A percentile compares a stretch with the other conserved stretches of the same genome.
phyloP scores from a whole-genome alignment of 176 grass and related monocot genomes.

The Leersia perrieri region DNA sequence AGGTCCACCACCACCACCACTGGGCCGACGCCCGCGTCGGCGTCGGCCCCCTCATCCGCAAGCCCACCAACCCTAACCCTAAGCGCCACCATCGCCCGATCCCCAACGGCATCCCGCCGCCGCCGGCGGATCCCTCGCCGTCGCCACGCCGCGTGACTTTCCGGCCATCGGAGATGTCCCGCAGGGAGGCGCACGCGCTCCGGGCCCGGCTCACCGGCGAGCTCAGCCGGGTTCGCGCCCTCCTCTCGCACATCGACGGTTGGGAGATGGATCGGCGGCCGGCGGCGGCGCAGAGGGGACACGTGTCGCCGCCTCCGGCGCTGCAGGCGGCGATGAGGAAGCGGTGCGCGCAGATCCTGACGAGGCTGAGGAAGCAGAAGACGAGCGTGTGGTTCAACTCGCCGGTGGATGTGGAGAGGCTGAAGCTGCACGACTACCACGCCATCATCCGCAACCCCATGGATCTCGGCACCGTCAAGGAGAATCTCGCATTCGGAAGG shows the following conservation, averaged over 20 bases:
- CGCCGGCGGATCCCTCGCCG: constrained; percentile 5
- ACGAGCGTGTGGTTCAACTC: constrained; percentile 73
- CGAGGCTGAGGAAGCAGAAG: constrained; percentile 65
- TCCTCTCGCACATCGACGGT: constrained; percentile 60
- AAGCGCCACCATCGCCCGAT: constrained; percentile 21
- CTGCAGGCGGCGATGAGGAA: constrained; percentile 51
- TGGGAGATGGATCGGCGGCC: constrained; percentile 16
- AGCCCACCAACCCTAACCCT: constrained; percentile 41
- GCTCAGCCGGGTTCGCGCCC: constrained; percentile 62
- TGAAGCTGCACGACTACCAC: constrained; percentile 81
- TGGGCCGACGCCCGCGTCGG: constrained; percentile 56
- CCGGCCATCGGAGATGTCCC: constrained; percentile 38
- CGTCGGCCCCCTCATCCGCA: constrained; percentile 57
- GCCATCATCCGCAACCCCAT: constrained; percentile 80
- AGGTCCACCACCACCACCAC: constrained; percentile 56
- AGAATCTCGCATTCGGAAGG: constrained; percentile 44
- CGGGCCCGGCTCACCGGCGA: constrained; percentile 63
- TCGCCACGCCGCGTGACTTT: constrained; percentile 37
- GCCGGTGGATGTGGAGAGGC: constrained; percentile 66
- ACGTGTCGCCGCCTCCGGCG: background rate
- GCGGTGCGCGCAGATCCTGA: constrained; percentile 70
- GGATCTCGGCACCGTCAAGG: constrained; percentile 93
- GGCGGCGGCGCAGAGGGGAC: background rate
- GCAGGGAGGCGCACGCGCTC: constrained; percentile 47
- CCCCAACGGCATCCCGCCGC: constrained; percentile 31